phyloP scores from a whole-genome alignment of 2,329 filamentous ascomycete species.

The Pochonia chlamydosporia region DNA sequence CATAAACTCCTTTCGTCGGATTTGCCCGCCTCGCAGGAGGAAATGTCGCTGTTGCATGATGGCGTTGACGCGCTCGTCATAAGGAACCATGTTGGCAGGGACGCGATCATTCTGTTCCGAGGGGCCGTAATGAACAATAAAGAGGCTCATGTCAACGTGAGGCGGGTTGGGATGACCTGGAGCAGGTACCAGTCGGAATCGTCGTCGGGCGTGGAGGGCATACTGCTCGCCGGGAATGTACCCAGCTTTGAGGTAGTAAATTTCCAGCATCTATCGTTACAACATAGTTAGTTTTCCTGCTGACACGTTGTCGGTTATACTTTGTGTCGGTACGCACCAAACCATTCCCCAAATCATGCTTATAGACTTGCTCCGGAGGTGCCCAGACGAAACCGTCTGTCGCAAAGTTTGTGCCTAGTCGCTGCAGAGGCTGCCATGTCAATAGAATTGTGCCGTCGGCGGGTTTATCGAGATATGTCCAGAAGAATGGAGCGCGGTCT shows the following conservation, averaged over 20 bases:
- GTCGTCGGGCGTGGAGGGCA: conserved; percentile 71
- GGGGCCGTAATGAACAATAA: conserved; percentile 85
- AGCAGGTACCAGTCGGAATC: conserved; percentile 76
- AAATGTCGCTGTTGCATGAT: conserved; percentile 57
- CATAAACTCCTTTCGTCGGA: conserved; percentile 91
- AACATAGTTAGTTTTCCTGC: too few relatives aligned
- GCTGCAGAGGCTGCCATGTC: conserved; percentile 78
- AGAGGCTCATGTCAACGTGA: conserved; percentile 73
- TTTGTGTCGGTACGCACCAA: too few relatives aligned
- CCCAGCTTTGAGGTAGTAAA: conserved; percentile 76
- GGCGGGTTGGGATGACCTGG: conserved; percentile 65
- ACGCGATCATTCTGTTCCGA: conserved; percentile 69
- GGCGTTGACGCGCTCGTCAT: conserved; percentile 54
- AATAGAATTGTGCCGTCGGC: conserved; percentile 77
- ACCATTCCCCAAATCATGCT: conserved; percentile 62
- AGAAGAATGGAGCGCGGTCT: conserved; percentile 81
- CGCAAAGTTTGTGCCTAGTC: conserved; percentile 67
- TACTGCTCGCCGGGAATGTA: conserved; percentile 71
- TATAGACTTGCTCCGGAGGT: conserved; percentile 70
- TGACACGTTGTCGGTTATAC: too few relatives aligned
- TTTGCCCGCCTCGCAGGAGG: conserved; percentile 70
- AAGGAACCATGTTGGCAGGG: conserved; percentile 60
- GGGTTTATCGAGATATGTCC: conserved; percentile 84
- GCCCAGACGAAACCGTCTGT: conserved; percentile 93
- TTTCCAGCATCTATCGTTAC: conserved; percentile 69